These are phyloP conservation scores for Russula earlei DNA, from an alignment of 768 basidiomycete species.

Conservation along the genomic window DNA sequence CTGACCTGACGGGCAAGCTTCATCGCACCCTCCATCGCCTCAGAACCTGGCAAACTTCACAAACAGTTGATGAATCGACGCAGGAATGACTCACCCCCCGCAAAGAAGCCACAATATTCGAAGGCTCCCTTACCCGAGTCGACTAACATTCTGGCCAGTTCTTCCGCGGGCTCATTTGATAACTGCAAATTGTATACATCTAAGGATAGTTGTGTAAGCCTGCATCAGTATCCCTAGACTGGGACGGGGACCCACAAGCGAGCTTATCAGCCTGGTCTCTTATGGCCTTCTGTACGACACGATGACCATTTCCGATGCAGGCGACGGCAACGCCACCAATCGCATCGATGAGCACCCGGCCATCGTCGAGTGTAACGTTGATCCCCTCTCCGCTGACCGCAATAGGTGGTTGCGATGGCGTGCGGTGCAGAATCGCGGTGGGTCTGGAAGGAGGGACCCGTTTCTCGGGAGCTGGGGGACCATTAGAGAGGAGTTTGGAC, in stretches of 20 bases:
- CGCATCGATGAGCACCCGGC: conserved; percentile 61
- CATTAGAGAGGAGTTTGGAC: background rate
- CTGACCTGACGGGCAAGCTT: conserved; percentile 66
- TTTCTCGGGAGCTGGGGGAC: background rate
- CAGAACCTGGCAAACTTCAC: conserved; percentile 48
- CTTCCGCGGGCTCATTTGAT: conserved; percentile 73
- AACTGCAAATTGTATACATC: conserved; percentile 86
- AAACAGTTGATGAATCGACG: background rate
- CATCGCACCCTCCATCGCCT: conserved; percentile 79
- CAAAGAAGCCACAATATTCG: conserved; percentile 57
- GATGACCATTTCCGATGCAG: conserved; percentile 68
- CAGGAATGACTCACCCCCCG: conserved; percentile 54
- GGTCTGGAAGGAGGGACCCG: background rate
- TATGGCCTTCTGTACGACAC: conserved; percentile 59
- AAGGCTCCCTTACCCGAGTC: conserved; percentile 67
- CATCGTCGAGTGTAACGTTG: conserved; percentile 64
- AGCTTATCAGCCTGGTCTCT: conserved; percentile 75
- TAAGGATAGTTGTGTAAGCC: conserved; percentile 24
- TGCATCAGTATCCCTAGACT: background rate
- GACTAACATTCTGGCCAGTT: conserved; percentile 58
- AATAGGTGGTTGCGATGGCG: conserved; percentile 64
- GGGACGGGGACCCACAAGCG: conserved; percentile 44
- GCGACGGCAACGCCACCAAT: conserved; percentile 82
- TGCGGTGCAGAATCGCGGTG: conserved; percentile 34
- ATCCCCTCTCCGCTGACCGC: conserved; percentile 58